phyloP scores from a whole-genome alignment of 305 asterid genomes.

The Solanum hybrid region DNA sequence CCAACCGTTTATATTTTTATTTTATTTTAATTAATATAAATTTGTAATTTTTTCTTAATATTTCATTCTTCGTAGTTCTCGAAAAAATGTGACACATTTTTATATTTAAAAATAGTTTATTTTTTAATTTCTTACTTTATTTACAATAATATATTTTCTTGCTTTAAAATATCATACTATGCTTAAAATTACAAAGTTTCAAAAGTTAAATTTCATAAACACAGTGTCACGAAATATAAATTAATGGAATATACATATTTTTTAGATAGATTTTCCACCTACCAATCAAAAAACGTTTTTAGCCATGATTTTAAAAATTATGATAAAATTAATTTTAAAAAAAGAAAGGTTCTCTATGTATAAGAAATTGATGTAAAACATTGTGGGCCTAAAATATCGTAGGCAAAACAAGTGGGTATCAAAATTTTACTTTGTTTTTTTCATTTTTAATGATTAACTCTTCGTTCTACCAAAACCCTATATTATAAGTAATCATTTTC shows the following conservation, averaged over 20 bases:
- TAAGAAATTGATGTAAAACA: not conserved
- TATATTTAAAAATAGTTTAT: not conserved
- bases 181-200: not conserved
- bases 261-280: not conserved
- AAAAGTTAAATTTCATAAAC: not conserved
- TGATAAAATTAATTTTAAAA: not conserved
- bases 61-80: not conserved
- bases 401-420: not conserved
- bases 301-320: not conserved
- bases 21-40: too few relatives aligned
- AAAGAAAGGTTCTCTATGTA: not conserved
- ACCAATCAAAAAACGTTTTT: not conserved
- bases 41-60: not conserved
- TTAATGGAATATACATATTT: not conserved
- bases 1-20: not conserved
- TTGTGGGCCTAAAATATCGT: not conserved
- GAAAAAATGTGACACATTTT: not conserved
- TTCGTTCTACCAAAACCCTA: not conserved
- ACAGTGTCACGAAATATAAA: not conserved
- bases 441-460: not conserved
- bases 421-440: not conserved
- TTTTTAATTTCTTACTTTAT: not conserved
- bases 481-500: not conserved
- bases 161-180: not conserved
- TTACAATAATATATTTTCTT: not conserved